Evolutionary conservation across 1,139 yeast genomes (phyloP).

Genomic region (Kodamaea derodonti): DNA sequence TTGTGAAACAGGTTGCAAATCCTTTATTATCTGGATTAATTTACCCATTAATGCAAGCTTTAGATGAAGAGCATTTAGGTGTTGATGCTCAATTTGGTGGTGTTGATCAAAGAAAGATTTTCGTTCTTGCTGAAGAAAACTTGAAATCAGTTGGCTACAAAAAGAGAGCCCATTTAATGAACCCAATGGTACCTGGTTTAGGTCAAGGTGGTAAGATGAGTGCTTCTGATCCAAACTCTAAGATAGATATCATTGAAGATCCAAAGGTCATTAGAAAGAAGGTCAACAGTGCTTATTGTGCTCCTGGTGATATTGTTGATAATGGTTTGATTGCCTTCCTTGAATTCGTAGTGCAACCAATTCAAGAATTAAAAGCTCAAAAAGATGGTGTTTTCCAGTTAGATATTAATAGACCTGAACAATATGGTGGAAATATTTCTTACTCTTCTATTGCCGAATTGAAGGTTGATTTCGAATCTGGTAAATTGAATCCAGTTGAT

Average conservation of each 20-base stretch:
- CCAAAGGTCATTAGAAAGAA: constrained; percentile 87
- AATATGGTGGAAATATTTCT: constrained; percentile 89
- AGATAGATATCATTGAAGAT: constrained; percentile 87
- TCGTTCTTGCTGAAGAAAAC: constrained; percentile 94
- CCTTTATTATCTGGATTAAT: constrained; percentile 92
- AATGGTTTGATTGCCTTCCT: constrained; percentile 88
- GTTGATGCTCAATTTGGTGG: constrained; percentile 98
- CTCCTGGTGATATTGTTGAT: constrained; percentile 89
- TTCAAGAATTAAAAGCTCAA: constrained; percentile 65
- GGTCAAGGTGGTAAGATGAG: constrained; percentile 98
- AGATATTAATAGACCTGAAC: constrained; percentile 85
- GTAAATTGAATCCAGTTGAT: constrained; percentile 86
- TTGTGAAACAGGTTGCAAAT: constrained; percentile 93
- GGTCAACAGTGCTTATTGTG: constrained; percentile 88
- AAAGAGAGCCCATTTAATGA: constrained; percentile 98
- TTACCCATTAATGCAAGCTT: constrained; percentile 98
- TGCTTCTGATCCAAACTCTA: constrained; percentile 97
- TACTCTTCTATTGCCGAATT: constrained; percentile 67
- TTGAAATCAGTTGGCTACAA: constrained; percentile 84
- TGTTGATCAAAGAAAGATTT: constrained; percentile 97
- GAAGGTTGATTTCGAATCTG: constrained; percentile 66
- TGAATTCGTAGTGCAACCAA: constrained; percentile 81
- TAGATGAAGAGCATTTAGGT: constrained; percentile 87
- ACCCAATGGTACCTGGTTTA: constrained; percentile 97
- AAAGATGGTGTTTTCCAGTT: constrained; percentile 57